Evolutionary conservation across 495 filamentous ascomycete species (phyloP).

Genomic region (Neurospora hispaniola): DNA sequence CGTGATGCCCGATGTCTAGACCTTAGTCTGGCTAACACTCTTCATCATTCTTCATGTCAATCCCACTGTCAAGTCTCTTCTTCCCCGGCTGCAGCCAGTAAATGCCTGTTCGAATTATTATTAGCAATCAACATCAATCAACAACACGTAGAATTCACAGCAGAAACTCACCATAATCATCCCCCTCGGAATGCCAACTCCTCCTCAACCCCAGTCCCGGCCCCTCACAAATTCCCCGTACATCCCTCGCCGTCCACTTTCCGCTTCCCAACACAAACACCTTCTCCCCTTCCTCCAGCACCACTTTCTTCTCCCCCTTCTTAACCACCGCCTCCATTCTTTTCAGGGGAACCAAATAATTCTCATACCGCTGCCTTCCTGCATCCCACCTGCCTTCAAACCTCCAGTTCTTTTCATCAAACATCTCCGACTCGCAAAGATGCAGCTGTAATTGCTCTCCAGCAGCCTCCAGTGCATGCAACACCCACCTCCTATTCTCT

Average conservation of each 20-base stretch:
- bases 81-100: constrained; percentile 8
- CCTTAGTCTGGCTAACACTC: neutral
- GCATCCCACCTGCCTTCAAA: constrained; percentile 7
- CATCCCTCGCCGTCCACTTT: constrained; percentile 6
- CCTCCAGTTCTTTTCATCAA: constrained; percentile 3
- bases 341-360: neutral
- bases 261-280: constrained; percentile 5
- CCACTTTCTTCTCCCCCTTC: neutral
- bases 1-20: neutral
- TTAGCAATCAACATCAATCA: too few relatives aligned
- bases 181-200: constrained; percentile 2
- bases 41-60: neutral
- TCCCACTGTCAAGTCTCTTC: constrained; percentile 4
- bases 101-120: neutral
- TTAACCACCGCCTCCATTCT: neutral
- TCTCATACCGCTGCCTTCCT: constrained; percentile 5
- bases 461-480: constrained; percentile 5
- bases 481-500: constrained; percentile 4
- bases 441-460: neutral
- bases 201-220: constrained; percentile 1
- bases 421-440: neutral
- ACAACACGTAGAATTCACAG: too few relatives aligned
- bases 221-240: neutral
- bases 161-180: constrained; percentile 5
- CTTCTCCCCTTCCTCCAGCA: constrained; percentile 3